Percentiles rank a stretch among this genome's conserved stretches.
These are phyloP conservation scores for Diaporthe vaccinii DNA, from an alignment of 2,329 filamentous ascomycete genomes.

Conservation along the genomic window DNA sequence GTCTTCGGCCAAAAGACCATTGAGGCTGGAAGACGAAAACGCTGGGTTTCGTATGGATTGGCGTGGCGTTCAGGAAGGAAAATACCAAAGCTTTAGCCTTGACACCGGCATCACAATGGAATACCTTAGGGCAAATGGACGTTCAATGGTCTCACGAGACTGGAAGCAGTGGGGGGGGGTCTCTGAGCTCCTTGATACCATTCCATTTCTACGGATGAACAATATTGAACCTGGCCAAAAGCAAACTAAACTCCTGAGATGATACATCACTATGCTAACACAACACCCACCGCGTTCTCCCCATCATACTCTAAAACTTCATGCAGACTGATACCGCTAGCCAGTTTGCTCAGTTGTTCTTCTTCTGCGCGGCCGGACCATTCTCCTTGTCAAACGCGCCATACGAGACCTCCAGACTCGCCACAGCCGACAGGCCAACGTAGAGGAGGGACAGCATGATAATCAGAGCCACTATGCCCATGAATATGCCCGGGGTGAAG, in stretches of 20 bases:
- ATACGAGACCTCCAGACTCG: conserved; percentile 89
- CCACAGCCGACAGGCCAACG: conserved; percentile 81
- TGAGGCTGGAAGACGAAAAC: not conserved
- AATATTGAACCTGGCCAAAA: conserved; percentile 21
- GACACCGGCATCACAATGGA: not conserved
- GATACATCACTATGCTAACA: conserved; percentile 25
- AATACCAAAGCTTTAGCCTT: conserved; percentile 9
- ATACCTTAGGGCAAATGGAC: not conserved
- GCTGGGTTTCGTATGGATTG: not conserved
- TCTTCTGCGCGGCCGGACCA: conserved; percentile 90
- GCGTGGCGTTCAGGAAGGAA: conserved; percentile 39
- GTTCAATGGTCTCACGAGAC: not conserved
- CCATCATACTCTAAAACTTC: conserved; percentile 15
- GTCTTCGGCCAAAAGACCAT: not conserved
- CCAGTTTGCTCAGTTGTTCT: conserved; percentile 57
- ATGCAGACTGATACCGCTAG: conserved; percentile 52
- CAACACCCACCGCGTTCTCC: not conserved
- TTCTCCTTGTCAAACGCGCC: conserved; percentile 97
- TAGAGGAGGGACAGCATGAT: conserved; percentile 83
- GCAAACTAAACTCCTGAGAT: conserved; percentile 9
- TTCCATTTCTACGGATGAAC: conserved; percentile 17
- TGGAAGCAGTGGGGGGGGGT: not conserved
- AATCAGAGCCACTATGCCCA: conserved; percentile 80
- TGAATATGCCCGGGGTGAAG: conserved; percentile 94
- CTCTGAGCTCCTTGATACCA: not conserved